phyloP scores from a whole-genome alignment of 2,329 filamentous ascomycete species.

The Diaporthe eres region DNA sequence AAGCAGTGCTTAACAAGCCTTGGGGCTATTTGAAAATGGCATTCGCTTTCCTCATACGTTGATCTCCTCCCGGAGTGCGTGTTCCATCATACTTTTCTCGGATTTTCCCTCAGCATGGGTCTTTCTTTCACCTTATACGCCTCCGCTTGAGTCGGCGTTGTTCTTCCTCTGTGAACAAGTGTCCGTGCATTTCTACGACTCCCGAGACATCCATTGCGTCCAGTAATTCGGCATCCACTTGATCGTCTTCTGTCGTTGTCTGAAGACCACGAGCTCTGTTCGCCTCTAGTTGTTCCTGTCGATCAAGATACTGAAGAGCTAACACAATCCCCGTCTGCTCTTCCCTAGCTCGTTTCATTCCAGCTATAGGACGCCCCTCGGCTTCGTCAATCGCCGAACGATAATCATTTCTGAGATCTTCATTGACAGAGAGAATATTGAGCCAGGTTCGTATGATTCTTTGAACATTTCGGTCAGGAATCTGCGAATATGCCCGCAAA shows the following conservation, averaged over 20 bases:
- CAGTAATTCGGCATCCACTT: not conserved
- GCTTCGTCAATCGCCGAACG: not conserved
- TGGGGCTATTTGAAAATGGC: too few relatives aligned
- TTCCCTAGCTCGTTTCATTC: not conserved
- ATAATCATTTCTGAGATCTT: not conserved
- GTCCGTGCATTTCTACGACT: not conserved
- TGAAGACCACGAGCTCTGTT: not conserved
- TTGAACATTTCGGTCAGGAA: not conserved
- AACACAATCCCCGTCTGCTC: not conserved
- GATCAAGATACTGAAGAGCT: not conserved
- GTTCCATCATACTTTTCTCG: too few relatives aligned
- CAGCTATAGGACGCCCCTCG: not conserved
- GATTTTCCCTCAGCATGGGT: not conserved
- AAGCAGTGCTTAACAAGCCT: too few relatives aligned
- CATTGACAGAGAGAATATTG: not conserved
- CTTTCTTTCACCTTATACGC: not conserved
- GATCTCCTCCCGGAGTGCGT: too few relatives aligned
- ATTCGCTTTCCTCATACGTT: too few relatives aligned
- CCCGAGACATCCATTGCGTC: not conserved
- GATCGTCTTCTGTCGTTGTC: not conserved
- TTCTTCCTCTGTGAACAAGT: slow-evolving; percentile 1
- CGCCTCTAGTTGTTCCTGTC: slow-evolving; percentile 6
- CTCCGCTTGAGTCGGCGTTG: not conserved
- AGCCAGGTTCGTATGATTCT: slow-evolving; percentile 9
- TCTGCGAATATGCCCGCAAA: not conserved